Conservation (phyloP, 2,329 filamentous ascomycete species). For the Talaromyces sp. region DNA sequence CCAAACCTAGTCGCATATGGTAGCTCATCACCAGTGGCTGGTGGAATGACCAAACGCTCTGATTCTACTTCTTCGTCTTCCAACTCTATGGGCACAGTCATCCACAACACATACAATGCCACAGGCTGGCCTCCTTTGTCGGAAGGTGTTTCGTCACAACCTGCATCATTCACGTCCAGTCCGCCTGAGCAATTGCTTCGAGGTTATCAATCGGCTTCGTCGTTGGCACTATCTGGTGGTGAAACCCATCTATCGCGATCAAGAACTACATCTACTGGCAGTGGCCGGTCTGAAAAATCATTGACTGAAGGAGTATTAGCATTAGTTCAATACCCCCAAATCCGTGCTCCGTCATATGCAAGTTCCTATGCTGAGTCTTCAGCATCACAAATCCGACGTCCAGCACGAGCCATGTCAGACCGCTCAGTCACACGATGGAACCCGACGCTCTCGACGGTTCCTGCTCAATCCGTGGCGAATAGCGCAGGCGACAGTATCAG, state of each 20-base stretch:
- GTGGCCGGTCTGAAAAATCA: conserved; percentile 12
- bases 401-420: conserved; percentile 32
- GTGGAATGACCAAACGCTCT: conserved; percentile 31
- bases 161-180: conserved; percentile 39
- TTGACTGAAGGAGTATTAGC: conserved; percentile 17
- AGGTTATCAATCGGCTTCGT: conserved; percentile 36
- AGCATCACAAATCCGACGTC: conserved; percentile 20
- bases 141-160: conserved; percentile 32
- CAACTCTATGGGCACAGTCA: conserved; percentile 41
- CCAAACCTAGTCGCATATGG: conserved; percentile 35
- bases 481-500: conserved; percentile 20
- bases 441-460: conserved; percentile 44
- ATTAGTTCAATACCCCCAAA: conserved; percentile 38
- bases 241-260: conserved; percentile 11
- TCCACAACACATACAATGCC: conserved; percentile 31
- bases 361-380: conserved; percentile 42
- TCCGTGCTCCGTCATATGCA: conserved; percentile 37
- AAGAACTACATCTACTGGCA: conserved; percentile 14
- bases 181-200: conserved; percentile 33
- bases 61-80: conserved; percentile 37
- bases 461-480: conserved; percentile 29
- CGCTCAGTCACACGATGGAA: conserved; percentile 37
- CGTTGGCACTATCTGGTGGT: conserved; percentile 24
- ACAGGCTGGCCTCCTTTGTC: conserved; percentile 33
- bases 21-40: conserved; percentile 30